Percentiles rank a stretch among this genome's conserved stretches.
Evolutionary conservation across 257 asterid genomes (phyloP).

Genomic region (Solanum infundibuliforme): DNA sequence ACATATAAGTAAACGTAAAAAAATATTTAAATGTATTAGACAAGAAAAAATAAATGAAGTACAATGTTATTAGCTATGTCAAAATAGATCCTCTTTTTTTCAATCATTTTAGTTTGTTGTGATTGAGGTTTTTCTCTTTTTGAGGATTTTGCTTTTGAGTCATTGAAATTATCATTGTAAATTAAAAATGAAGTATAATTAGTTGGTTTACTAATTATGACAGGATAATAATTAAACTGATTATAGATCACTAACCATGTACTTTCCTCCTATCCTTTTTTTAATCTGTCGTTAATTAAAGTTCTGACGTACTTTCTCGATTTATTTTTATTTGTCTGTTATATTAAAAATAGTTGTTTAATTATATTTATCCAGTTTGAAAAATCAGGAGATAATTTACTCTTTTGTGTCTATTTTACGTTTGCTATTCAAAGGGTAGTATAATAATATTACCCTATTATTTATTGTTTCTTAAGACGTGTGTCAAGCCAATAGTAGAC

Average conservation of each 20-base stretch:
- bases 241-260: not conserved
- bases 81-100: not conserved
- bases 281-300: not conserved
- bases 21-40: too few species aligned
- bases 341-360: too few species aligned
- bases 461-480: too few species aligned
- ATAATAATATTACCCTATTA: too few species aligned
- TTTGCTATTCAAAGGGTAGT: too few species aligned
- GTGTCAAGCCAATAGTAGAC: too few species aligned
- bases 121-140: not conserved
- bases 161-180: not conserved
- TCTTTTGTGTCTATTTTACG: too few species aligned
- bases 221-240: not conserved
- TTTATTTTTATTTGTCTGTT: too few species aligned
- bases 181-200: not conserved
- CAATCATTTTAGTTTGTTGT: not conserved
- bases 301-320: not conserved
- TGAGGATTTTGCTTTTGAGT: not conserved
- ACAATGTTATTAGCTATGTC: not conserved
- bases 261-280: not conserved
- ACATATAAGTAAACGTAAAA: too few species aligned
- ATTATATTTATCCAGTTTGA: accelerated
- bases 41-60: not conserved
- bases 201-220: not conserved
- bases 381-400: too few species aligned